Evolutionary conservation across 441 rosid genomes (phyloP), one percentile per base, ranked within the genome.

Genomic region (Erodium trifolium): DNA sequence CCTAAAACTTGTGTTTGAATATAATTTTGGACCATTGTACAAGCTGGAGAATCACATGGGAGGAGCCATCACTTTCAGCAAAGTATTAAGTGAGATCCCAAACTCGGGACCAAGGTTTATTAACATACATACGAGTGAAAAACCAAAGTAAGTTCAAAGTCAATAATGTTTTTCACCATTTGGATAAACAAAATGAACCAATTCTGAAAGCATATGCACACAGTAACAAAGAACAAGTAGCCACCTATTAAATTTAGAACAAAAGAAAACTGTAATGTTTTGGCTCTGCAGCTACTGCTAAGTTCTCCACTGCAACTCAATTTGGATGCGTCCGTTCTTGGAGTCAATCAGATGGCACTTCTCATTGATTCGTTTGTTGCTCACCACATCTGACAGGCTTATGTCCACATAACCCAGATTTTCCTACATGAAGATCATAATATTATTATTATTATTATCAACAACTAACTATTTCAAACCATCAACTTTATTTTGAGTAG

Each of bases 191-290:
- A 10, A 11, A 45, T 9, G 37, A 45, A 45, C 34, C 71, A 73
- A 75, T 78, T 71, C 69, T 70, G 74, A 68, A 14, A 49, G 65
- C 60, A 75, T 29, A 70, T 67, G 31, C 68, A 72, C 60, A 66
- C 65, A 19, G 67, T 73, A 23, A 10, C 51, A 45, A 0, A 34
- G 5, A 34, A 34, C 3, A 34, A 34, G 2, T 23, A 23, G 27
- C 27, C 1, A 23, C 1, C 27, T 23, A 23, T 23, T 23, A 23
- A 34, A 34, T 2, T 4, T 34, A 34, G 37, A 34, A 1, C 3
- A 4, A 34, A 34, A 4, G 0, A 34, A 34, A 34, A 34, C 27
- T 23, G 0, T 0, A 34, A 34, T 34, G 37, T 34, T 34, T 34
- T 34, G 37, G 37, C 37, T 34, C 3, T 34, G 37, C 37, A 34